These are phyloP conservation scores for Phlegmacium glaucopus DNA, from an alignment of 768 basidiomycete species.

Conservation along the genomic window DNA sequence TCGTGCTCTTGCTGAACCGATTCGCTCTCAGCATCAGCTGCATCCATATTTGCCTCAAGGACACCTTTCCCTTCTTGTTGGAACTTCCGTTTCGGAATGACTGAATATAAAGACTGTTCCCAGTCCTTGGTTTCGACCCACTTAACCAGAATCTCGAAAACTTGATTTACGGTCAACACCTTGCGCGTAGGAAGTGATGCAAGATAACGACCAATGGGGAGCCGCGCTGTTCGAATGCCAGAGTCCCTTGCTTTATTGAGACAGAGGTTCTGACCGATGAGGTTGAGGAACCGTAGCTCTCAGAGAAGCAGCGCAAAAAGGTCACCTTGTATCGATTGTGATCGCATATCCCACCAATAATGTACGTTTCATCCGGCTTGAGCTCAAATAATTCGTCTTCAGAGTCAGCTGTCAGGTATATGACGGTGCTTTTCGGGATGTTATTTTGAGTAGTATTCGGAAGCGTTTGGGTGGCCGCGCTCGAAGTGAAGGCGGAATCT, in stretches of 20 bases:
- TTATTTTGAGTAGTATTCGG: constrained; percentile 6
- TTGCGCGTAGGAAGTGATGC: constrained; percentile 85
- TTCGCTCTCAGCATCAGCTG: constrained; percentile 8
- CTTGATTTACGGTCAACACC: constrained; percentile 96
- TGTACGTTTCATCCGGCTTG: constrained; percentile 80
- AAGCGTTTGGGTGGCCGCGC: constrained; percentile 15
- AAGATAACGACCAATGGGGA: constrained; percentile 93
- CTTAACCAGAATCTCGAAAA: constrained; percentile 86
- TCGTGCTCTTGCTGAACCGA: not conserved
- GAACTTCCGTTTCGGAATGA: constrained; percentile 92
- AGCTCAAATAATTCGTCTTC: constrained; percentile 82
- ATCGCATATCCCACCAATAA: constrained; percentile 95
- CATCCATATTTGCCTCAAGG: constrained; percentile 16
- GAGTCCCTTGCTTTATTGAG: constrained; percentile 77
- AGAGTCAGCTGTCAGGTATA: constrained; percentile 93
- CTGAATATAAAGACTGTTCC: constrained; percentile 82
- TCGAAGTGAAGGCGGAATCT: not conserved
- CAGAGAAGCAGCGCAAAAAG: not conserved
- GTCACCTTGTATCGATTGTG: constrained; percentile 92
- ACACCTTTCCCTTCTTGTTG: constrained; percentile 38
- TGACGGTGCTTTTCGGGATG: constrained; percentile 53
- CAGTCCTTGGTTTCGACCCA: constrained; percentile 88
- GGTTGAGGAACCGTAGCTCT: no score
- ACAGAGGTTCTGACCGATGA: constrained; percentile 69
- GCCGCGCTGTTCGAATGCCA: constrained; percentile 77